Evolutionary conservation across 371 early-diverging fungal genomes (phyloP).

Genomic region (Circinella umbellata): DNA sequence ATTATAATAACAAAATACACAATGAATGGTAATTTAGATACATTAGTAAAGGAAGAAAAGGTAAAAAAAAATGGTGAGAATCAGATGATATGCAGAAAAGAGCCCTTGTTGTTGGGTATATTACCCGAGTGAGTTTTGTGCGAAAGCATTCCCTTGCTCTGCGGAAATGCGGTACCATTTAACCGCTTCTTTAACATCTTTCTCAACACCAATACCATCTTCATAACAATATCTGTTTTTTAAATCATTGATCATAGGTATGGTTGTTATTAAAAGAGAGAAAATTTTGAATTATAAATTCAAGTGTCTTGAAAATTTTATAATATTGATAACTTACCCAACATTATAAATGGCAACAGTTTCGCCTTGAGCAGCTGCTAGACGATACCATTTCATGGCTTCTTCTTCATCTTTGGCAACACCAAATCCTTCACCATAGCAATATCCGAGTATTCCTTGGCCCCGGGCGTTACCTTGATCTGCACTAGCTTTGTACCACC

Average conservation of each 20-base stretch:
- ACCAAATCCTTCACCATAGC: constrained; percentile 84
- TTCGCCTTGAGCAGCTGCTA: constrained; percentile 67
- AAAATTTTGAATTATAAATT: no score
- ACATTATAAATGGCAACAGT: constrained; percentile 84
- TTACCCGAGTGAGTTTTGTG: constrained; percentile 77
- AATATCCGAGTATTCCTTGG: constrained; percentile 73
- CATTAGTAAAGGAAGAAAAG: no score
- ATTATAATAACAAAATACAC: not conserved
- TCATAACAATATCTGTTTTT: constrained; percentile 69
- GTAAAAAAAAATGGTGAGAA: no score
- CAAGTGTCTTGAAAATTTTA: no score
- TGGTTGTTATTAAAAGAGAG: not conserved
- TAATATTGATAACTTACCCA: constrained; percentile 32
- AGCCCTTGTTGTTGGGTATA: no score
- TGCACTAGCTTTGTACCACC: constrained; percentile 69
- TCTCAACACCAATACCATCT: constrained; percentile 78
- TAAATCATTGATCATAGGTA: not conserved
- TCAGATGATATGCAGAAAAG: no score
- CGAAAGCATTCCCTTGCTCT: constrained; percentile 78
- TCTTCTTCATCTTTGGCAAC: constrained; percentile 68
- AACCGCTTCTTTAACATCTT: constrained; percentile 71
- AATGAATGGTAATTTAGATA: no score
- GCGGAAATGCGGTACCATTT: constrained; percentile 78
- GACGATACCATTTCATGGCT: constrained; percentile 76
- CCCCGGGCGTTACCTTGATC: constrained; percentile 70